A percentile compares a stretch with the other conserved stretches of the same genome.
phyloP scores from a whole-genome alignment of 2,329 filamentous ascomycete genomes.

The Pseudogymnoascus sp. region DNA sequence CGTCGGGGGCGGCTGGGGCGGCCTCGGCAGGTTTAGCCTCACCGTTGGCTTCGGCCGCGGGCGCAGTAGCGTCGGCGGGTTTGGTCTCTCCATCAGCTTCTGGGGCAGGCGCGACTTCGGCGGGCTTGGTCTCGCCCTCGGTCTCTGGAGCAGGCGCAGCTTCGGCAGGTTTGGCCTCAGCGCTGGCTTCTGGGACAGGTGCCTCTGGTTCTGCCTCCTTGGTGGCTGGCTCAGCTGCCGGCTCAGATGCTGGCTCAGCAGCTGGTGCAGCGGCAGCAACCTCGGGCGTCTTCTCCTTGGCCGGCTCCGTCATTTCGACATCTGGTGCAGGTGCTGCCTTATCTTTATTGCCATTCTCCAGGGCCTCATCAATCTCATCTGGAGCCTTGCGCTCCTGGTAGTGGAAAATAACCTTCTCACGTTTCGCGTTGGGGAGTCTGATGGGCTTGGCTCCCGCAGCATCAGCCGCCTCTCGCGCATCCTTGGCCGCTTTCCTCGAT shows the following conservation, averaged over 20 bases:
- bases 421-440: conserved; percentile 65
- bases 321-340: conserved; percentile 13
- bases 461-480: conserved; percentile 45
- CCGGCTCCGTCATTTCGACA: conserved; percentile 22
- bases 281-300: conserved; percentile 24
- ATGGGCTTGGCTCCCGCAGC: conserved; percentile 46
- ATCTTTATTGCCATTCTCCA: conserved; percentile 35
- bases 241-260: background rate
- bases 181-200: conserved; percentile 6
- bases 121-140: conserved; percentile 10
- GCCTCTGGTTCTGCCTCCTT: conserved; percentile 15
- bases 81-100: conserved; percentile 12
- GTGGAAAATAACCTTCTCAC: conserved; percentile 61
- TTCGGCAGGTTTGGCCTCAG: conserved; percentile 15
- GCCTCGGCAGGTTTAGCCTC: conserved; percentile 3
- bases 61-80: conserved; percentile 15
- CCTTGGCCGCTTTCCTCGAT: conserved; percentile 54
- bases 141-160: conserved; percentile 12
- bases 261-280: background rate
- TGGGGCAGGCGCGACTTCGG: conserved; percentile 12
- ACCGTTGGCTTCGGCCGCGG: background rate
- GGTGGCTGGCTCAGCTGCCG: conserved; percentile 17
- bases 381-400: conserved; percentile 64
- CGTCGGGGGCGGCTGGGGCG: conserved; percentile 11
- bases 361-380: conserved; percentile 37